Conservation (phyloP, 306 rosid species). For the Vachellia pachyceras region DNA sequence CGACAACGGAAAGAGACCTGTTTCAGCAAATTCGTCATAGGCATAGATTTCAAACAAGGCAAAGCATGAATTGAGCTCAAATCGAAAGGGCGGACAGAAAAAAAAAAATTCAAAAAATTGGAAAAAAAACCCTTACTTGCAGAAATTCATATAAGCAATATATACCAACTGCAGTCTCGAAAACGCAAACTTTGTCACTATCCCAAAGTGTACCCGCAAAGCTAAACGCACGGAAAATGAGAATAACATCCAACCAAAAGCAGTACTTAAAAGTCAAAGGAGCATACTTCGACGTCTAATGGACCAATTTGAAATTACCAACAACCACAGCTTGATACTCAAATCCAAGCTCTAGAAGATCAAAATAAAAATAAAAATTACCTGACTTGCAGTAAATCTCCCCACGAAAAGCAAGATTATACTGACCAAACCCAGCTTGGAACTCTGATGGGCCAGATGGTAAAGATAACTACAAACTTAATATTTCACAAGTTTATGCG, state of each 20-base stretch:
- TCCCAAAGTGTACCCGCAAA: conserved; percentile 16
- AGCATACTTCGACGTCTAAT: conserved; percentile 5
- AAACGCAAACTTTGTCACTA: background rate
- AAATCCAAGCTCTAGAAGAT: conserved; percentile 33
- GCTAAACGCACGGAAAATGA: conserved; percentile 33
- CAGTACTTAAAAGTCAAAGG: conserved; percentile 42
- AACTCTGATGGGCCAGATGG: conserved; percentile 40
- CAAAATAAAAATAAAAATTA: background rate
- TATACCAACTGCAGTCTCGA: conserved; percentile 6
- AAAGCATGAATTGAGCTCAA: background rate
- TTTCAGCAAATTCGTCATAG: conserved; percentile 1
- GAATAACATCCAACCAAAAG: conserved; percentile 10
- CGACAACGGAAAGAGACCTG: conserved; percentile 22
- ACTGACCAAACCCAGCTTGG: conserved; percentile 44
- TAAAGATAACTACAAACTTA: conserved; percentile 23
- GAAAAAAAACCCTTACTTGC: conserved; percentile 26
- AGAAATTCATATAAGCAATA: conserved; percentile 10
- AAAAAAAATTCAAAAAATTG: conserved; percentile 21
- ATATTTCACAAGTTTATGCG: conserved; percentile 7
- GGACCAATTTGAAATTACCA: conserved; percentile 39
- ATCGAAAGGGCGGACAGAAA: background rate
- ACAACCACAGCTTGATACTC: background rate
- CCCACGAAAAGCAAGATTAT: conserved; percentile 9
- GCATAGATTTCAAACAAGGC: background rate
- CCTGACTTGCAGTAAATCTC: conserved; percentile 23